These are phyloP conservation scores for Berkeleyomyces rouxiae DNA, from an alignment of 2,329 filamentous ascomycete genomes.

Conservation along the genomic window DNA sequence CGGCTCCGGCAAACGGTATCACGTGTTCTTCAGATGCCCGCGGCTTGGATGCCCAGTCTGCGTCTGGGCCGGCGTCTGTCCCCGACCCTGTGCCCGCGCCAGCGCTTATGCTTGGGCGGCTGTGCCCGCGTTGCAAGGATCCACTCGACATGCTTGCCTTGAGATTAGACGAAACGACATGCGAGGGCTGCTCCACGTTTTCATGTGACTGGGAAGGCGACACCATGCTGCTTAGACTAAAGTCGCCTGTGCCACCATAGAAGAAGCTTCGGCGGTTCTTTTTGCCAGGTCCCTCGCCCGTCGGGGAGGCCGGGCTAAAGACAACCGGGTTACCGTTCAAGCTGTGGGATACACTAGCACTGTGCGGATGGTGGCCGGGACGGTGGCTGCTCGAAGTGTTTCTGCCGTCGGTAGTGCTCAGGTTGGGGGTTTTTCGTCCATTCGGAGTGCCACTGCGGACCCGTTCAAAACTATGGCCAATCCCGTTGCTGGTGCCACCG, in stretches of 20 bases:
- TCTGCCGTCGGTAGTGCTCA: not conserved
- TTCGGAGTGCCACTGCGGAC: constrained; percentile 10
- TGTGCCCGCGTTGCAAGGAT: not conserved
- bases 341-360: constrained; percentile 10
- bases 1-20: constrained; percentile 17
- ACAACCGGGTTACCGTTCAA: constrained; percentile 12
- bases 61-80: constrained; percentile 10
- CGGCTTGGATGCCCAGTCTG: constrained; percentile 18
- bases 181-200: not conserved
- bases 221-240: constrained; percentile 1
- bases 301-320: not conserved
- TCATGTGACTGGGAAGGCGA: not conserved
- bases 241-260: constrained; percentile 1
- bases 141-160: not conserved
- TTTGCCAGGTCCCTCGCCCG: constrained; percentile 2
- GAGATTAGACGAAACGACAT: not conserved
- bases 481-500: not conserved
- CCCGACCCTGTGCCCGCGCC: constrained; percentile 17
- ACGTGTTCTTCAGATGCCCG: constrained; percentile 3
- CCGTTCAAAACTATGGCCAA: constrained; percentile 7
- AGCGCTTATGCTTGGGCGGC: not conserved
- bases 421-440: constrained; percentile 1
- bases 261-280: constrained; percentile 14
- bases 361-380: not conserved
- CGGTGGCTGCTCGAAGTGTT: not conserved